Evolutionary conservation across 2,329 filamentous ascomycete species (phyloP).

Genomic region (Beauveria medogensis): DNA sequence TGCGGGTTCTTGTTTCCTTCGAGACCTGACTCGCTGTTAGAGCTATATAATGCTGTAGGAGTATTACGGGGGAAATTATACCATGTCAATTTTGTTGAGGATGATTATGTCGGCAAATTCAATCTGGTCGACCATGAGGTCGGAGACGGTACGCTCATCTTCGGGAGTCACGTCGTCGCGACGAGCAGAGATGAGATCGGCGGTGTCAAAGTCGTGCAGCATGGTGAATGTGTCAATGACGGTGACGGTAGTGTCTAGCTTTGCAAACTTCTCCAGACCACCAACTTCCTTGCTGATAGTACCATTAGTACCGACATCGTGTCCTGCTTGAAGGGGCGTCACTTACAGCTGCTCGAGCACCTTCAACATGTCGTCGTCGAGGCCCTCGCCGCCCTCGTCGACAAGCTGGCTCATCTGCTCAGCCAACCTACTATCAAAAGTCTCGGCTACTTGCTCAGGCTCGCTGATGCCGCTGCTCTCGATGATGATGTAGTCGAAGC

Average conservation of each 20-base stretch:
- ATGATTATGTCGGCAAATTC: conserved; percentile 70
- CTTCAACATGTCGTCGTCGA: conserved; percentile 28
- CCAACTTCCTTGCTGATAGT: conserved; percentile 41
- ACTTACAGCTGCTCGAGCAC: conserved; percentile 29
- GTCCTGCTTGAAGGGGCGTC: neutral
- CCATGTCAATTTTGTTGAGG: conserved; percentile 62
- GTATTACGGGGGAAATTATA: conserved; percentile 20
- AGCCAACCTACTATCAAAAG: conserved; percentile 52
- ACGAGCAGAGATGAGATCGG: conserved; percentile 57
- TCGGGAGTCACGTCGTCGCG: conserved; percentile 55
- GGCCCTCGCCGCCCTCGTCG: conserved; percentile 20
- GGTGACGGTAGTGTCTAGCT: conserved; percentile 63
- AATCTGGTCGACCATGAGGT: conserved; percentile 69
- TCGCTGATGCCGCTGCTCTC: conserved; percentile 67
- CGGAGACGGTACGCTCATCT: conserved; percentile 65
- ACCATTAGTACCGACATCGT: rapidly evolving
- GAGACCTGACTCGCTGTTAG: conserved; percentile 22
- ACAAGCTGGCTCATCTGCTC: conserved; percentile 34
- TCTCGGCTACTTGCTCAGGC: conserved; percentile 67
- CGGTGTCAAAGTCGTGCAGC: conserved; percentile 63
- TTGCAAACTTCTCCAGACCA: conserved; percentile 57
- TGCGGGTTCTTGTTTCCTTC: conserved; percentile 33
- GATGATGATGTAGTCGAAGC: conserved; percentile 64
- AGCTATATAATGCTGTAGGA: neutral
- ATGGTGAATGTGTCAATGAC: conserved; percentile 68